A percentile compares a stretch with the other conserved stretches of the same genome.
Evolutionary conservation across 2,329 filamentous ascomycete genomes (phyloP).

Genomic region (Microcyclospora pomicola): DNA sequence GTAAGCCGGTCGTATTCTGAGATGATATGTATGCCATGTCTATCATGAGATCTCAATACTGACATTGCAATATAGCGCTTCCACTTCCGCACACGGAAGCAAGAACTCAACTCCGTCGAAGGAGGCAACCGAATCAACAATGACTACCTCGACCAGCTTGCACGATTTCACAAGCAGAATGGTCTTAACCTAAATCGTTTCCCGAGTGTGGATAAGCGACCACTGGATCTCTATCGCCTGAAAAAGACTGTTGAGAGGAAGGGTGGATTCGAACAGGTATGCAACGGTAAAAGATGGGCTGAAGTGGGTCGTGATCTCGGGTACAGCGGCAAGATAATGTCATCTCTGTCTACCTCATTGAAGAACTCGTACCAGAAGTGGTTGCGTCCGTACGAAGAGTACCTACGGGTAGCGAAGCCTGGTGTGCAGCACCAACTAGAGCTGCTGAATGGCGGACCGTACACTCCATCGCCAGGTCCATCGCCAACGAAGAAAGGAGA

Average conservation of each 20-base stretch:
- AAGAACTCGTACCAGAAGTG: constrained; percentile 98
- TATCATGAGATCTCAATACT: constrained; percentile 3
- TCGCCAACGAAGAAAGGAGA: constrained; percentile 52
- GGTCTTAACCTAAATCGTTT: constrained; percentile 87
- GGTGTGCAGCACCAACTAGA: constrained; percentile 94
- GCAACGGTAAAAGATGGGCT: constrained; percentile 97
- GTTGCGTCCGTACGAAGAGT: constrained; percentile 94
- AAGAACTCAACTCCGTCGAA: constrained; percentile 96
- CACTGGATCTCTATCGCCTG: constrained; percentile 83
- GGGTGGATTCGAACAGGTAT: constrained; percentile 91
- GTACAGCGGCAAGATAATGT: constrained; percentile 99
- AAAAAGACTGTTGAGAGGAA: constrained; percentile 94
- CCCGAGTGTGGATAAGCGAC: constrained; percentile 94
- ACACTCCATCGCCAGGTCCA: constrained; percentile 64
- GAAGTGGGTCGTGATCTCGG: constrained; percentile 93
- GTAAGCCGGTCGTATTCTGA: constrained; percentile 37
- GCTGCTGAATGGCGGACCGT: constrained; percentile 79
- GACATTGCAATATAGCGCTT: constrained; percentile 53
- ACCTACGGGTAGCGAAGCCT: constrained; percentile 77
- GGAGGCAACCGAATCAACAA: constrained; percentile 92
- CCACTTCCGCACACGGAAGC: constrained; percentile 89
- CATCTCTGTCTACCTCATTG: constrained; percentile 86
- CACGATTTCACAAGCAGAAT: constrained; percentile 94
- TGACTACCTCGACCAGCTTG: constrained; percentile 86
- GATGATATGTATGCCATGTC: neutral